Evolutionary conservation across 495 filamentous ascomycete genomes (phyloP).

Genomic region (Friedmanniomyces simplex): DNA sequence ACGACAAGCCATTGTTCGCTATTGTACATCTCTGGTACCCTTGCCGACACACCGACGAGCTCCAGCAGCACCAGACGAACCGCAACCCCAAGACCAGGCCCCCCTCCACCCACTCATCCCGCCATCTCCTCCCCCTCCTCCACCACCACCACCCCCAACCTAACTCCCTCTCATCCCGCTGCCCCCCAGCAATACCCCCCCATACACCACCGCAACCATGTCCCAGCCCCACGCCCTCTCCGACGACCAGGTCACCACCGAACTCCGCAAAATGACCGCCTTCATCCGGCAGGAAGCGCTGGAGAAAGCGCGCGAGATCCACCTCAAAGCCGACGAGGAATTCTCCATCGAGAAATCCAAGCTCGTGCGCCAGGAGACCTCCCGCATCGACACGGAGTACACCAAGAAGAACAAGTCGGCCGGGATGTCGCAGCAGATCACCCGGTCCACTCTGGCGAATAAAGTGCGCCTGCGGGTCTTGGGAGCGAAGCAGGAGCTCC

Average conservation of each 20-base stretch:
- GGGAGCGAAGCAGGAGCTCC: slow-evolving; percentile 70
- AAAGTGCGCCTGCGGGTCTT: slow-evolving; percentile 86
- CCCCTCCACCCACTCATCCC: too few species aligned
- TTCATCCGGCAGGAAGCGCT: slow-evolving; percentile 98
- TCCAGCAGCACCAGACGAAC: too few species aligned
- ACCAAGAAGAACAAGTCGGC: slow-evolving; percentile 98
- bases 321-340: slow-evolving; percentile 95
- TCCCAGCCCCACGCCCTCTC: slow-evolving; percentile 87
- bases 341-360: slow-evolving; percentile 97
- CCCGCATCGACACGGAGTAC: slow-evolving; percentile 82
- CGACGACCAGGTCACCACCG: slow-evolving; percentile 91
- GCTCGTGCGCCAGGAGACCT: slow-evolving; percentile 88
- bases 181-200: background rate
- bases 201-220: slow-evolving; percentile 49
- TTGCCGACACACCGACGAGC: too few species aligned
- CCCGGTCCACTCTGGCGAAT: slow-evolving; percentile 86
- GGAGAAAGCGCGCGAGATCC: slow-evolving; percentile 94
- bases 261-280: slow-evolving; percentile 99
- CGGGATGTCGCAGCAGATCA: slow-evolving; percentile 94
- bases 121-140: too few species aligned
- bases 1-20: too few species aligned
- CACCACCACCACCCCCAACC: background rate
- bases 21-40: too few species aligned
- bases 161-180: background rate
- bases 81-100: too few species aligned